Conservation (phyloP, 768 basidiomycete genomes). For the Macrolepiota albuminosa region DNA sequence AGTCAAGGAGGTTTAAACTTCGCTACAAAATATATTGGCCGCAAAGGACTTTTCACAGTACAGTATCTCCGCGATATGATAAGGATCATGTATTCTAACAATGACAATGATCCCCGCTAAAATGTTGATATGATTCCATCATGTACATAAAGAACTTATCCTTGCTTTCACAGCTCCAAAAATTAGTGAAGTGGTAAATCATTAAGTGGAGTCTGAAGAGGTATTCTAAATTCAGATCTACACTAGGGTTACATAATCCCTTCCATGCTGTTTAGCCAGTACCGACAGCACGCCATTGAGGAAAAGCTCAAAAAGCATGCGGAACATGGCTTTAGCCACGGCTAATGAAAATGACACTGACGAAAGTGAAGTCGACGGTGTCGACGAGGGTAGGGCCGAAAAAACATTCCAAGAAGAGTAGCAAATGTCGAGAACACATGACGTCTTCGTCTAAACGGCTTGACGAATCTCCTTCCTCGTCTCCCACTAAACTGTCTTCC, state of each 20-base stretch:
- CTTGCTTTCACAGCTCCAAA: too few species aligned
- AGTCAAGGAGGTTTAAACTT: background rate
- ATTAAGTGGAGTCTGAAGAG: too few species aligned
- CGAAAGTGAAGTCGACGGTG: background rate
- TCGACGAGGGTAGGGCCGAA: background rate
- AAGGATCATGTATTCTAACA: too few species aligned
- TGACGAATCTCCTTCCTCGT: background rate
- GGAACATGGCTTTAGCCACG: background rate
- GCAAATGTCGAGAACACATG: background rate
- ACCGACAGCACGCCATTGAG: constrained; percentile 38
- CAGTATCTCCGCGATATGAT: too few species aligned
- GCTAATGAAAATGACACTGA: background rate
- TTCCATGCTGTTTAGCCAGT: constrained; percentile 10
- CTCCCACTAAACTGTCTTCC: background rate
- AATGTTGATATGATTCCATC: too few species aligned
- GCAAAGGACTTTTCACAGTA: too few species aligned
- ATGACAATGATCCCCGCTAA: too few species aligned
- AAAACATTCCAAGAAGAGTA: background rate
- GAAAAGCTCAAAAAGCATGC: constrained; percentile 32
- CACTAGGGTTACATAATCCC: too few species aligned
- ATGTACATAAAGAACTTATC: too few species aligned
- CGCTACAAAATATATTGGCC: background rate
- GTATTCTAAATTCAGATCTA: too few species aligned
- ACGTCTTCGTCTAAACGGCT: background rate
- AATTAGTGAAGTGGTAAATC: too few species aligned